These are phyloP conservation scores for Anethum foeniculum DNA, from an alignment of 140 eudicot species.

Conservation along the genomic window DNA sequence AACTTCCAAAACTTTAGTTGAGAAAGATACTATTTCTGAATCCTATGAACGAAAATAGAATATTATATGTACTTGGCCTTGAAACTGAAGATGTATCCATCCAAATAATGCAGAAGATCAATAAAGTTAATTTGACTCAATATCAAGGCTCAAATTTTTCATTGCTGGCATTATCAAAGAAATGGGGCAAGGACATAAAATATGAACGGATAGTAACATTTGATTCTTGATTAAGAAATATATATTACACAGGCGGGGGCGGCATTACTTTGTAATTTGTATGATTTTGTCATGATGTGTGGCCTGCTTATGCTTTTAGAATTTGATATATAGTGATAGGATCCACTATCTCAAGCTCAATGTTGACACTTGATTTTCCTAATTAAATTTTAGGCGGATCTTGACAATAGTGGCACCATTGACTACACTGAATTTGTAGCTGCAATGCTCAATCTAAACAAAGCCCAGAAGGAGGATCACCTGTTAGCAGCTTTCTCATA, in stretches of 20 bases:
- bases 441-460: conserved; percentile 38
- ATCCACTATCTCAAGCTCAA: not conserved
- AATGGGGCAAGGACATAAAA: not conserved
- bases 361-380: not conserved
- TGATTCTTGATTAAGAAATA: not conserved
- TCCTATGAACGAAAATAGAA: not conserved
- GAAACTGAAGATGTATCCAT: not conserved
- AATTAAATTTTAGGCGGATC: conserved; percentile 37
- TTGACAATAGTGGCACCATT: conserved; percentile 38
- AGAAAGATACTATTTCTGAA: not conserved
- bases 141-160: not conserved
- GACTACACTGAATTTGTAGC: conserved; percentile 47
- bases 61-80: not conserved
- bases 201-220: not conserved
- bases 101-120: not conserved
- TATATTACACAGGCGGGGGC: not conserved
- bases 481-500: conserved; percentile 36
- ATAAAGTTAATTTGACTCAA: not conserved
- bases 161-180: not conserved
- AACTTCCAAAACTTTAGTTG: too few species aligned
- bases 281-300: not conserved
- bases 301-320: not conserved
- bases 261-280: not conserved
- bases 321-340: not conserved
- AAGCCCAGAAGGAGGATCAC: conserved; percentile 38